Evolutionary conservation across 192 early-diverging fungal species (phyloP).

Genomic region (Phycomyces blakesleeanus): DNA sequence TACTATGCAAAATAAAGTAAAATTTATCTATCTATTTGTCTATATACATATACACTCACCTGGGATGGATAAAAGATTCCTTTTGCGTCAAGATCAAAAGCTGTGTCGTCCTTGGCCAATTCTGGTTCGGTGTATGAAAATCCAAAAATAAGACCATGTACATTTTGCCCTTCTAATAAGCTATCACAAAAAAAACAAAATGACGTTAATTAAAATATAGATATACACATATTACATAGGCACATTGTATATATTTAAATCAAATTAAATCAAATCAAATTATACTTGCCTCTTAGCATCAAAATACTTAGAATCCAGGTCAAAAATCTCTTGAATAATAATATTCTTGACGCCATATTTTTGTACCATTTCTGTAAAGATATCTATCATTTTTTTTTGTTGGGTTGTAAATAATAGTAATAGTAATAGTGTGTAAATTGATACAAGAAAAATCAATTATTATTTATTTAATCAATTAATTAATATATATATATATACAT

Average conservation of each 20-base stretch:
- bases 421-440: too few relatives aligned
- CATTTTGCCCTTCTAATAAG: background rate
- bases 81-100: background rate
- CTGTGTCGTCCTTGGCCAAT: background rate
- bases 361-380: background rate
- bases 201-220: too few relatives aligned
- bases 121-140: background rate
- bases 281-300: background rate
- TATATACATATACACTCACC: constrained; percentile 20
- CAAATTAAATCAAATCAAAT: too few relatives aligned
- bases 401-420: too few relatives aligned
- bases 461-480: too few relatives aligned
- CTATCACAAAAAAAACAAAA: background rate
- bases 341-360: background rate
- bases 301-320: background rate
- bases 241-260: too few relatives aligned
- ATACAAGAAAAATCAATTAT: too few relatives aligned
- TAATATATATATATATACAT: background rate
- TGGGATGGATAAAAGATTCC: constrained; percentile 25
- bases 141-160: constrained; percentile 15
- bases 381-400: too few relatives aligned
- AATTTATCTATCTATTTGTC: too few relatives aligned
- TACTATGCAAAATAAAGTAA: background rate
- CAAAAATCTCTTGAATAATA: background rate
- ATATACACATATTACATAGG: too few relatives aligned